phyloP scores from a whole-genome alignment of 345 rosid species.

The Bruguiera sexangula region DNA sequence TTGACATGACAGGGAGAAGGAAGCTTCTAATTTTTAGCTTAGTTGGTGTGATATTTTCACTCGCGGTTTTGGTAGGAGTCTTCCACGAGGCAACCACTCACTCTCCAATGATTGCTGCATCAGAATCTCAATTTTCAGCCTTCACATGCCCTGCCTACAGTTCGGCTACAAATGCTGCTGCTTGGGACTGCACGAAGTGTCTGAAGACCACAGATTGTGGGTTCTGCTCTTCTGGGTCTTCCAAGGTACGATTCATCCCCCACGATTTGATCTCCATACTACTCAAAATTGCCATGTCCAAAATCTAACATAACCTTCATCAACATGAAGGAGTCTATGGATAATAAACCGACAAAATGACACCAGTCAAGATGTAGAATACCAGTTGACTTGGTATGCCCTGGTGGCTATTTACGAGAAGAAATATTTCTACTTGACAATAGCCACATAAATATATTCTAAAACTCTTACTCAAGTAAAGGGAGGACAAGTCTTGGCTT shows the following conservation, averaged over 20 bases:
- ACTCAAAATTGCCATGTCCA: too few relatives aligned
- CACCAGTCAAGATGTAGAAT: too few relatives aligned
- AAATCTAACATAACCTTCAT: too few relatives aligned
- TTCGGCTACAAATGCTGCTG: constrained; percentile 17
- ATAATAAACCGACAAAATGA: too few relatives aligned
- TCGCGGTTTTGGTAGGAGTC: constrained; percentile 57
- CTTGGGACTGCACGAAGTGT: constrained; percentile 82
- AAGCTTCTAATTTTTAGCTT: constrained; percentile 65
- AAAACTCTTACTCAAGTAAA: too few relatives aligned
- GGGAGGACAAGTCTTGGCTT: too few relatives aligned
- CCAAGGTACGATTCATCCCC: constrained; percentile 48
- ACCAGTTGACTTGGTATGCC: too few relatives aligned
- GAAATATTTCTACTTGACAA: too few relatives aligned
- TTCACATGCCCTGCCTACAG: constrained; percentile 56
- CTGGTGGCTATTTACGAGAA: too few relatives aligned
- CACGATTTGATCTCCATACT: too few relatives aligned
- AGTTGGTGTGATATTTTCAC: constrained; percentile 54
- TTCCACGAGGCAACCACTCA: constrained; percentile 57
- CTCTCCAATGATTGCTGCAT: constrained; percentile 44
- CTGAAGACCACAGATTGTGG: constrained; percentile 70
- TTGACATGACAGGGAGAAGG: constrained; percentile 79
- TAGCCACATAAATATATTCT: too few relatives aligned
- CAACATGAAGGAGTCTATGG: too few relatives aligned
- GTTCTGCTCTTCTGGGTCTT: constrained; percentile 56
- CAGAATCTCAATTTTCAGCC: constrained; percentile 37